Conservation (phyloP, 208 protist genomes). For the Crithidia thermophila region DNA sequence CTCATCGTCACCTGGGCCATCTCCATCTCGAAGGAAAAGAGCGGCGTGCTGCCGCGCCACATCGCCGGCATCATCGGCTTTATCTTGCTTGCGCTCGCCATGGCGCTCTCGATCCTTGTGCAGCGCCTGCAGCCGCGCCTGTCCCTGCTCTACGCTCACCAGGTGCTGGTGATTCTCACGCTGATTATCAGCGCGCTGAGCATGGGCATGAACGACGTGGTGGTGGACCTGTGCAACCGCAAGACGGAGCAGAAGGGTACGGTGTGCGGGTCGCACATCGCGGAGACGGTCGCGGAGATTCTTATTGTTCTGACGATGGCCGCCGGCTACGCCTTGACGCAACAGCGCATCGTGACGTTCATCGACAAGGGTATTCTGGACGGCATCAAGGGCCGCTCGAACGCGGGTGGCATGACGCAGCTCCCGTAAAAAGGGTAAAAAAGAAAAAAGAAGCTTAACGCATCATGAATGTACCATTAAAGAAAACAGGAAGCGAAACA, state of each 20-base stretch:
- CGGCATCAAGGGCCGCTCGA: conserved; percentile 80
- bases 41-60: conserved; percentile 51
- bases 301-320: conserved; percentile 72
- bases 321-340: conserved; percentile 65
- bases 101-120: conserved; percentile 60
- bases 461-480: conserved; percentile 18
- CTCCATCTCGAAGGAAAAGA: conserved; percentile 50
- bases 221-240: conserved; percentile 75
- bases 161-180: conserved; percentile 68
- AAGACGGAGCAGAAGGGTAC: conserved; percentile 28
- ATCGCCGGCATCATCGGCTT: conserved; percentile 66
- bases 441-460: background rate
- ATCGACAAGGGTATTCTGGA: conserved; percentile 89
- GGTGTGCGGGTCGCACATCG: conserved; percentile 61
- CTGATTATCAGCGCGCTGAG: conserved; percentile 62
- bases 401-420: conserved; percentile 72
- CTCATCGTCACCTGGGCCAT: conserved; percentile 73
- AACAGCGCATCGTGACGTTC: conserved; percentile 86
- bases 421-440: conserved; percentile 32
- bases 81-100: conserved; percentile 57
- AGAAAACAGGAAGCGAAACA: background rate
- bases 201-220: conserved; percentile 83
- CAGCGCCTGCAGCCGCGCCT: conserved; percentile 62
- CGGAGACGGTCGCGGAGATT: conserved; percentile 68
- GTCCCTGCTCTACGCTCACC: conserved; percentile 69